These are phyloP conservation scores for Kazachstania bromeliacearum DNA, from an alignment of 805 yeast genomes.

Conservation along the genomic window DNA sequence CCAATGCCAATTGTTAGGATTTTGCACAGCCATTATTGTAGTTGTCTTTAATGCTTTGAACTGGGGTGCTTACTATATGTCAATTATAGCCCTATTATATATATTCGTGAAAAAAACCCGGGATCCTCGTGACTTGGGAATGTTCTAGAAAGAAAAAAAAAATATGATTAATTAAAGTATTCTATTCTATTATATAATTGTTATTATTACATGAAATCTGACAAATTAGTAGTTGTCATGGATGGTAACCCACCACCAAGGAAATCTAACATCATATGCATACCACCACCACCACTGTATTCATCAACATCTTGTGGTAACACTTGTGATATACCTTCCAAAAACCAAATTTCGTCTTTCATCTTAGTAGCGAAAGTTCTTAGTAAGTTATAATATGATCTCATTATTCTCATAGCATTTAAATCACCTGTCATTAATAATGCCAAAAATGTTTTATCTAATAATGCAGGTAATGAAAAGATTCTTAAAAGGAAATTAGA, in stretches of 20 bases:
- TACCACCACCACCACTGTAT: conserved; percentile 83
- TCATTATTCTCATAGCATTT: conserved; percentile 83
- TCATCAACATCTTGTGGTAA: conserved; percentile 88
- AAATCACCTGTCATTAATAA: conserved; percentile 76
- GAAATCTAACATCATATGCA: conserved; percentile 86
- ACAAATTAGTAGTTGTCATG: conserved; percentile 35
- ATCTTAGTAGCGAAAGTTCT: conserved; percentile 76
- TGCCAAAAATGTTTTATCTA: conserved; percentile 72
- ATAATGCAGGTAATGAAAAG: conserved; percentile 86
- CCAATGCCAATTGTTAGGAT: conserved; percentile 99
- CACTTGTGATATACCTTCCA: conserved; percentile 83
- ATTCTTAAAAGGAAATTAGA: conserved; percentile 79
- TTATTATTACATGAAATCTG: conserved; percentile 20
- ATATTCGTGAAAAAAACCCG: too few relatives aligned
- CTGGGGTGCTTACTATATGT: too few relatives aligned
- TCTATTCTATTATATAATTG: background rate
- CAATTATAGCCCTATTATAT: too few relatives aligned
- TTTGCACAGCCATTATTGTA: conserved; percentile 89
- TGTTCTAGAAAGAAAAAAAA: background rate
- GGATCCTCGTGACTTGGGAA: too few relatives aligned
- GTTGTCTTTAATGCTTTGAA: too few relatives aligned
- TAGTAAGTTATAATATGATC: conserved; percentile 74
- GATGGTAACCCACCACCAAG: conserved; percentile 58
- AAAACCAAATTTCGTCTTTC: conserved; percentile 87
- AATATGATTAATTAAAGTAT: background rate